Conservation (phyloP, 129 eudicot species). For the Gnaphalium uliginosum region DNA sequence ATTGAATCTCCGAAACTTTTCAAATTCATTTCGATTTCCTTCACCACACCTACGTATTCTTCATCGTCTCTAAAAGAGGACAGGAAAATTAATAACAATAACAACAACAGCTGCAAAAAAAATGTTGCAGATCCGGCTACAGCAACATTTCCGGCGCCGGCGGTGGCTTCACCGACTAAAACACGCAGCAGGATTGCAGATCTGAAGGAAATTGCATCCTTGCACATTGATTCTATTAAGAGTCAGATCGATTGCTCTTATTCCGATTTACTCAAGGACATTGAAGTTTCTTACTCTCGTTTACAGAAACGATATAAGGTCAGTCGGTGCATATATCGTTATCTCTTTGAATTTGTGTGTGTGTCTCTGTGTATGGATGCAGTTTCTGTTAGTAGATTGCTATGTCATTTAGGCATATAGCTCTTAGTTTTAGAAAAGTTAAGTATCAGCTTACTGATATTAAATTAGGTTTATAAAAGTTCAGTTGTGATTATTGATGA, state of each 20-base stretch:
- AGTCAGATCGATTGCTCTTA: constrained; percentile 55
- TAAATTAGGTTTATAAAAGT: background rate
- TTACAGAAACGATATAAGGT: constrained; percentile 76
- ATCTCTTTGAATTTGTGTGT: background rate
- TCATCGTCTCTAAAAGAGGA: constrained; percentile 29
- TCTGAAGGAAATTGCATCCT: constrained; percentile 56
- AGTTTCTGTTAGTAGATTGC: too few relatives aligned
- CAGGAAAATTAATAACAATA: constrained; percentile 10
- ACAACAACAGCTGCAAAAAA: background rate
- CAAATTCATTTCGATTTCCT: constrained; percentile 41
- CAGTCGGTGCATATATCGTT: constrained; percentile 12
- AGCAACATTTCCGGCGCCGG: constrained; percentile 27
- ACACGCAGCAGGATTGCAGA: constrained; percentile 45
- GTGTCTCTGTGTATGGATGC: background rate
- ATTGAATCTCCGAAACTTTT: constrained; percentile 43
- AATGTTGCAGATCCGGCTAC: constrained; percentile 4
- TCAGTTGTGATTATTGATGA: background rate
- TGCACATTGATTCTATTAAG: constrained; percentile 60
- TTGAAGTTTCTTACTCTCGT: constrained; percentile 59
- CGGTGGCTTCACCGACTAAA: constrained; percentile 32
- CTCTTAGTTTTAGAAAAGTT: too few relatives aligned
- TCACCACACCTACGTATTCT: constrained; percentile 28
- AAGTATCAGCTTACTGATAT: too few relatives aligned
- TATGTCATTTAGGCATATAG: background rate
- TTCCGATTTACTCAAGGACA: constrained; percentile 56